phyloP scores from a whole-genome alignment of 768 basidiomycete genomes.

The Leccinellum rugosiceps region DNA sequence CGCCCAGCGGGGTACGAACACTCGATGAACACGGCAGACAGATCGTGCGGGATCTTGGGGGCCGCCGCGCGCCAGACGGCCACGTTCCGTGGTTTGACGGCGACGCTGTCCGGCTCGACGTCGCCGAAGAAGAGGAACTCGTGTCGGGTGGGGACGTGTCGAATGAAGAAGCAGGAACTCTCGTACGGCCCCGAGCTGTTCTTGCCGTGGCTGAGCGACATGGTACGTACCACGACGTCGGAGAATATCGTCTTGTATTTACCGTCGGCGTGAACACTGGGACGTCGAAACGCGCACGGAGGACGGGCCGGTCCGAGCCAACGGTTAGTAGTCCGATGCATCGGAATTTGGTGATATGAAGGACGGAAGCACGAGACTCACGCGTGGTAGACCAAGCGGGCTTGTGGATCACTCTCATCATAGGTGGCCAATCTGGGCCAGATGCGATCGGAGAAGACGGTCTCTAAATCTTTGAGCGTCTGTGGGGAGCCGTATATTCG shows the following conservation, averaged over 20 bases:
- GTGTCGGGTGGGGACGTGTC: slow-evolving; percentile 52
- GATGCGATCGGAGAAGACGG: slow-evolving; percentile 69
- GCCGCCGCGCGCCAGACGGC: slow-evolving; percentile 84
- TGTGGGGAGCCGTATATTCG: slow-evolving; percentile 59
- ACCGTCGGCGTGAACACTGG: slow-evolving; percentile 51
- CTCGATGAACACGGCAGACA: slow-evolving; percentile 89
- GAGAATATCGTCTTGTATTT: slow-evolving; percentile 51
- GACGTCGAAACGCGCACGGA: too few species aligned
- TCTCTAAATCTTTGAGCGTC: slow-evolving; percentile 66
- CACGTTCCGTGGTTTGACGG: slow-evolving; percentile 55
- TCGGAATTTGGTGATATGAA: not conserved
- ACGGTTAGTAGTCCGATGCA: slow-evolving; percentile 3
- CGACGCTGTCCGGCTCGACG: slow-evolving; percentile 81
- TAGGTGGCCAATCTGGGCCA: slow-evolving; percentile 87
- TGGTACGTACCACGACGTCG: slow-evolving; percentile 57
- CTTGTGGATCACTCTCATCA: slow-evolving; percentile 56
- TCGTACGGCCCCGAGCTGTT: slow-evolving; percentile 57
- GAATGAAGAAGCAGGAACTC: slow-evolving; percentile 83
- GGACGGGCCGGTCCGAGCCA: not conserved
- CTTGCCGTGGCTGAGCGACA: slow-evolving; percentile 74
- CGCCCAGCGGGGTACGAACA: slow-evolving; percentile 85
- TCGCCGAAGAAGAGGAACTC: slow-evolving; percentile 96
- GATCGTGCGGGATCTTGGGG: slow-evolving; percentile 60
- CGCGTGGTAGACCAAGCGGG: slow-evolving; percentile 62
- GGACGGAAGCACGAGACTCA: slow-evolving; percentile 35